phyloP scores from a whole-genome alignment of 495 filamentous ascomycete genomes.

The Coniosporium apollinis region DNA sequence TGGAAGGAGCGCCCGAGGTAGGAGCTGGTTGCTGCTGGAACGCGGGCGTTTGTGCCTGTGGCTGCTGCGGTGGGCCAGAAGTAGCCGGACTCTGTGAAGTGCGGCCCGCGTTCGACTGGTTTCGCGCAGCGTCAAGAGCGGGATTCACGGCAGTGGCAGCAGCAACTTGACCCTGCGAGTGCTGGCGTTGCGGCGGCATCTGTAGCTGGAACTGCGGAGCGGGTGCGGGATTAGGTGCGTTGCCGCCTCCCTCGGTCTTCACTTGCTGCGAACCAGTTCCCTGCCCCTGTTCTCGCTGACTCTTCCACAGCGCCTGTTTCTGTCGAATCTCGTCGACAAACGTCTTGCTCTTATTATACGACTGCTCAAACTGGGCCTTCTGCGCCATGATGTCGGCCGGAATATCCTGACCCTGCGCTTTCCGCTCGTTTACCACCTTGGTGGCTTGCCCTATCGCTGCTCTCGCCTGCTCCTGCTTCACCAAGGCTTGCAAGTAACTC shows the following conservation, averaged over 20 bases:
- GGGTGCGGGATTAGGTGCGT: conserved; percentile 7
- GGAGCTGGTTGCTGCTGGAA: conserved; percentile 3
- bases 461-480: conserved; percentile 9
- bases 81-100: conserved; percentile 2
- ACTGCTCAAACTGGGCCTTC: background rate
- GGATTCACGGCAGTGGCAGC: background rate
- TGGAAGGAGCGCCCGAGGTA: conserved; percentile 5
- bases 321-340: conserved; percentile 3
- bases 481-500: conserved; percentile 11
- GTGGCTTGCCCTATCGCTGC: conserved; percentile 4
- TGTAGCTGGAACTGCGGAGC: conserved; percentile 14
- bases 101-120: conserved; percentile 4
- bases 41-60: conserved; percentile 6
- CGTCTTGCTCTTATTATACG: background rate
- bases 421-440: conserved; percentile 6
- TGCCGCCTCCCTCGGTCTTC: conserved; percentile 6
- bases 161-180: background rate
- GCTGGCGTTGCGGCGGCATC: conserved; percentile 9
- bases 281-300: background rate
- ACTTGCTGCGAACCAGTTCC: background rate
- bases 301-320: background rate
- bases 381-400: conserved; percentile 1
- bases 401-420: conserved; percentile 7
- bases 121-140: conserved; percentile 1
- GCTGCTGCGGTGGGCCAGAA: background rate